Conservation (phyloP, 2,329 filamentous ascomycete species). For the Clarireedia homoeocarpa region DNA sequence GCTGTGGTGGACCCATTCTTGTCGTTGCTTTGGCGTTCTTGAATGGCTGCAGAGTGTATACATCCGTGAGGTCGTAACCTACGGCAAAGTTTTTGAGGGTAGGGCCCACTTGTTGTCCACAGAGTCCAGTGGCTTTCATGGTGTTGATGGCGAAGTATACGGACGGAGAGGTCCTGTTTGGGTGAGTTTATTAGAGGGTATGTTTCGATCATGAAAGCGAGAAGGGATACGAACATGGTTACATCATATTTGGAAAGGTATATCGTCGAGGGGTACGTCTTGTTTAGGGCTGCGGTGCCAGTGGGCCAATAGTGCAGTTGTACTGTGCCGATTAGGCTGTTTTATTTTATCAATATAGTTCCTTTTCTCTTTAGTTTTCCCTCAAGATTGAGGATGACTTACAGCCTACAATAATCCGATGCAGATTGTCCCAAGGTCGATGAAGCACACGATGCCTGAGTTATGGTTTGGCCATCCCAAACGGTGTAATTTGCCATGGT, state of each 20-base stretch:
- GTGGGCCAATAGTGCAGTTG: slow-evolving; percentile 15
- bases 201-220: background rate
- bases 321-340: slow-evolving; percentile 9
- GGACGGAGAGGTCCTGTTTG: slow-evolving; percentile 30
- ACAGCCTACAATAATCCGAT: slow-evolving; percentile 5
- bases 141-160: slow-evolving; percentile 33
- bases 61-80: slow-evolving; percentile 28
- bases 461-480: background rate
- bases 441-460: background rate
- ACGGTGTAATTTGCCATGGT: background rate
- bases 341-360: background rate
- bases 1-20: slow-evolving; percentile 19
- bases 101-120: slow-evolving; percentile 23
- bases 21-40: slow-evolving; percentile 12
- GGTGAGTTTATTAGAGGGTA: background rate
- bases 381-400: background rate
- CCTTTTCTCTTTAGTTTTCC: background rate
- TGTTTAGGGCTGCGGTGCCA: slow-evolving; percentile 4
- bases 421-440: background rate
- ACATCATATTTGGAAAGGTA: slow-evolving; percentile 8
- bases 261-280: slow-evolving; percentile 11
- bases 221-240: slow-evolving; percentile 7
- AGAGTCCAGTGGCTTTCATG: slow-evolving; percentile 28
- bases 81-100: slow-evolving; percentile 27
- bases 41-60: slow-evolving; percentile 29